Evolutionary conservation across 2,329 filamentous ascomycete genomes (phyloP).

Genomic region (Annulohypoxylon truncatum): DNA sequence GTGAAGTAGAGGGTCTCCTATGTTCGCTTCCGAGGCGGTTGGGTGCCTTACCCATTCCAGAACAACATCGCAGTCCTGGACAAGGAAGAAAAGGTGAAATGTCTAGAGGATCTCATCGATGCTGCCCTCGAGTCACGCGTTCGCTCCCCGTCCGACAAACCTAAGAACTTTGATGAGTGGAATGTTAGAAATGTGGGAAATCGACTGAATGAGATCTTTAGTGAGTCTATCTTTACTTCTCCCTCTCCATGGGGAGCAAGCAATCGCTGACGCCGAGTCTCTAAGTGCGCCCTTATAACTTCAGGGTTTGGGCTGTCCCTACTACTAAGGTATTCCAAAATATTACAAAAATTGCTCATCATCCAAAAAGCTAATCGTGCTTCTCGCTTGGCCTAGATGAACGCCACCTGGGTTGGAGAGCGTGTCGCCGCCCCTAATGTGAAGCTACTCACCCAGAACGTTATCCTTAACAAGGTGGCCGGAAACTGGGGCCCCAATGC

Average conservation of each 20-base stretch:
- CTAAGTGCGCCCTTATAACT: slow-evolving; percentile 99
- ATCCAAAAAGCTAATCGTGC: slow-evolving; percentile 30
- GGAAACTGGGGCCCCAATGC: slow-evolving; percentile 99
- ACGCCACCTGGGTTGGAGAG: slow-evolving; percentile 96
- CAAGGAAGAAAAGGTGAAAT: slow-evolving; percentile 95
- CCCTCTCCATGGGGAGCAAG: too few species aligned
- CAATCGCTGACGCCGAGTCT: slow-evolving; percentile 83
- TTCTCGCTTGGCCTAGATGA: slow-evolving; percentile 76
- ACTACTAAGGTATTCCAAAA: slow-evolving; percentile 81
- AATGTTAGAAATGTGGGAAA: not conserved
- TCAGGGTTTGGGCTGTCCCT: slow-evolving; percentile 99
- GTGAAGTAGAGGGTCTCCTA: slow-evolving; percentile 88
- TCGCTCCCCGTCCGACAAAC: slow-evolving; percentile 89
- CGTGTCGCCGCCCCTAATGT: slow-evolving; percentile 96
- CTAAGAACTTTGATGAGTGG: slow-evolving; percentile 96
- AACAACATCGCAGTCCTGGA: slow-evolving; percentile 99
- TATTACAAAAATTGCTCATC: slow-evolving; percentile 40
- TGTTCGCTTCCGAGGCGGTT: slow-evolving; percentile 93
- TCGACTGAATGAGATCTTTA: slow-evolving; percentile 71
- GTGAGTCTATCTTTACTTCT: too few species aligned
- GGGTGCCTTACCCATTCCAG: slow-evolving; percentile 99
- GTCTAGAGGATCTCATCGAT: slow-evolving; percentile 95
- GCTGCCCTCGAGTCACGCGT: slow-evolving; percentile 78
- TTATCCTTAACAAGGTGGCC: slow-evolving; percentile 94
- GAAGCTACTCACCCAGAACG: slow-evolving; percentile 92